phyloP scores from a whole-genome alignment of 1,139 yeast species.

The Barnettozyma hawaiiensis region DNA sequence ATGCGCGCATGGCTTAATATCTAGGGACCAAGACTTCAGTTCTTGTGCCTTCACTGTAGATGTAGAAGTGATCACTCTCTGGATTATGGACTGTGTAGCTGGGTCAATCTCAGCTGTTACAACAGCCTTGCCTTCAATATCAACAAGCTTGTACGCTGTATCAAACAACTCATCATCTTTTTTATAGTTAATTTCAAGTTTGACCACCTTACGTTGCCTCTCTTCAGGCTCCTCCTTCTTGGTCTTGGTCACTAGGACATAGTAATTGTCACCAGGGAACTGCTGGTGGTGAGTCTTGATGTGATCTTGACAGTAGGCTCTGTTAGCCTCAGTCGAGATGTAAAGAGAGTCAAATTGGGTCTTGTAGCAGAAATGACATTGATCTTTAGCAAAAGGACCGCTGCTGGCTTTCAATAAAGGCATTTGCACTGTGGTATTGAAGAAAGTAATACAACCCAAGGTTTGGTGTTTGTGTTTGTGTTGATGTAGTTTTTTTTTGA shows the following conservation, averaged over 20 bases:
- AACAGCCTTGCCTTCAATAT: constrained; percentile 11
- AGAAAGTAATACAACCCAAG: not conserved
- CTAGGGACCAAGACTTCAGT: constrained; percentile 88
- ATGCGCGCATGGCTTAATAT: constrained; percentile 75
- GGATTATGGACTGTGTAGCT: constrained; percentile 31
- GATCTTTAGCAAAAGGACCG: constrained; percentile 61
- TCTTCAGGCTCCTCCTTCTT: constrained; percentile 23
- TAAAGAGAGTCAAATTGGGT: constrained; percentile 74
- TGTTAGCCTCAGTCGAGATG: constrained; percentile 63
- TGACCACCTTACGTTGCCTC: constrained; percentile 45
- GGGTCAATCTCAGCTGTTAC: constrained; percentile 11
- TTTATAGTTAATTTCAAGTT: constrained; percentile 68
- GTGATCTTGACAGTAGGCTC: constrained; percentile 50
- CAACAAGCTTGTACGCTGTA: constrained; percentile 28
- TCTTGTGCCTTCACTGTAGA: constrained; percentile 67
- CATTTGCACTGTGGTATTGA: not conserved
- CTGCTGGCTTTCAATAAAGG: constrained; percentile 1
- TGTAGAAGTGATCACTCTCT: constrained; percentile 52
- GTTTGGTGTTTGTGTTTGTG: too few relatives aligned
- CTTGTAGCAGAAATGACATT: constrained; percentile 76
- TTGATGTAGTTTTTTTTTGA: too few relatives aligned
- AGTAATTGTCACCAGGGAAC: constrained; percentile 44
- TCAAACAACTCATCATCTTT: constrained; percentile 66
- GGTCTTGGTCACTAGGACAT: constrained; percentile 46
- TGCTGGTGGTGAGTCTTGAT: constrained; percentile 54